Evolutionary conservation across 805 yeast species (phyloP).

Genomic region (Yarrowia phangngaensis): DNA sequence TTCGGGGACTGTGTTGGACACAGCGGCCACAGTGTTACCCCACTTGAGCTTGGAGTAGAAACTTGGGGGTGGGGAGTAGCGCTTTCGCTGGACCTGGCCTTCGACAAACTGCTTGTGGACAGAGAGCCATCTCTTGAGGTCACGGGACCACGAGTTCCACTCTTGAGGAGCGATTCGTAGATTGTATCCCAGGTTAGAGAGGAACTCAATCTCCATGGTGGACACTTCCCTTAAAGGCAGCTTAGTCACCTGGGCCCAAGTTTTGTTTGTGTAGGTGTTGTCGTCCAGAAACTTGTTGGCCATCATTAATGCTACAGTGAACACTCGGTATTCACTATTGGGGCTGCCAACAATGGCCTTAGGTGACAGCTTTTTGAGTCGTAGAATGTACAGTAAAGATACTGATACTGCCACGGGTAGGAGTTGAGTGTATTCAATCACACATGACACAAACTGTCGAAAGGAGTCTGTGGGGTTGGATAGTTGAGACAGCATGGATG

Average conservation of each 20-base stretch:
- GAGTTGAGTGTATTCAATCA: slow-evolving; percentile 37
- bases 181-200: slow-evolving; percentile 54
- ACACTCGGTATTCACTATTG: slow-evolving; percentile 39
- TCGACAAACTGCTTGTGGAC: slow-evolving; percentile 4
- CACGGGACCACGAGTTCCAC: slow-evolving; percentile 35
- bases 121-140: slow-evolving; percentile 7
- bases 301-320: slow-evolving; percentile 65
- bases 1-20: not conserved
- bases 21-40: too few species aligned
- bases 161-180: slow-evolving; percentile 42
- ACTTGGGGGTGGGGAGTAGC: slow-evolving; percentile 10
- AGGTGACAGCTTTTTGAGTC: slow-evolving; percentile 34
- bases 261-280: slow-evolving; percentile 82
- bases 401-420: slow-evolving; percentile 37
- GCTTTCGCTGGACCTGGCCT: not conserved
- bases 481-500: slow-evolving; percentile 2
- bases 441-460: slow-evolving; percentile 33
- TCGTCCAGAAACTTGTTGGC: slow-evolving; percentile 93
- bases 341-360: slow-evolving; percentile 34
- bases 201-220: slow-evolving; percentile 64
- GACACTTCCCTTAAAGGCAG: slow-evolving; percentile 56
- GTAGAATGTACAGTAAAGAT: slow-evolving; percentile 38
- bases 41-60: slow-evolving; percentile 19
- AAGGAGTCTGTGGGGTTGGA: slow-evolving; percentile 34
- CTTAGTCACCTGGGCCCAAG: slow-evolving; percentile 90